These are phyloP conservation scores for Draba incana DNA, from an alignment of 345 rosid genomes.

Conservation along the genomic window DNA sequence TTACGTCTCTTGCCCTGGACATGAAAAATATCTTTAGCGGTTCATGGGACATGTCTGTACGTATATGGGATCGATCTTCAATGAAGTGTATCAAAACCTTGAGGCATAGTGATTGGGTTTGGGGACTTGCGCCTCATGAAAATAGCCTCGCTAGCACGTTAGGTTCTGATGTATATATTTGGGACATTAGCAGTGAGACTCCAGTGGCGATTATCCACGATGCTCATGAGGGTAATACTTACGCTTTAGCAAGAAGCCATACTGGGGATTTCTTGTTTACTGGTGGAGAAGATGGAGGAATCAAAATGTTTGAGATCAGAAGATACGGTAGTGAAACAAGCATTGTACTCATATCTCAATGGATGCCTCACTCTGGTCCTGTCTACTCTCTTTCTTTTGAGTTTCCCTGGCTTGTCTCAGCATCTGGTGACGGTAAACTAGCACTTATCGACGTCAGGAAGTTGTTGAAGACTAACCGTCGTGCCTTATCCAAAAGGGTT, in stretches of 20 bases:
- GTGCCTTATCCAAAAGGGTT: constrained; percentile 42
- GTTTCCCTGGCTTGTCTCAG: constrained; percentile 98
- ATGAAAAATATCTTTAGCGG: constrained; percentile 68
- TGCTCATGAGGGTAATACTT: constrained; percentile 71
- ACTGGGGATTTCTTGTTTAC: constrained; percentile 84
- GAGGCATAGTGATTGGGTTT: constrained; percentile 93
- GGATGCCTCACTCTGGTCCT: constrained; percentile 87
- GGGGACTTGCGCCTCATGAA: constrained; percentile 77
- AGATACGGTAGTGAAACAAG: constrained; percentile 28
- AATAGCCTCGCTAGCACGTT: constrained; percentile 62
- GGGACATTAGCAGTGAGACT: constrained; percentile 64
- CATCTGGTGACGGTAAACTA: constrained; percentile 83
- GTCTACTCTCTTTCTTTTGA: constrained; percentile 83
- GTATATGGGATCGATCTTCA: constrained; percentile 81
- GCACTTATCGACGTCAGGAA: constrained; percentile 80
- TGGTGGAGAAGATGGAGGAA: constrained; percentile 90
- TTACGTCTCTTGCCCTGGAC: constrained; percentile 83
- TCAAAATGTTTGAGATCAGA: constrained; percentile 82
- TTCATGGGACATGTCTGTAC: constrained; percentile 96
- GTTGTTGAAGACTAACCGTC: constrained; percentile 57
- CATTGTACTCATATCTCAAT: constrained; percentile 61
- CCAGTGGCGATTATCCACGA: constrained; percentile 52
- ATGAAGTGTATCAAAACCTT: constrained; percentile 65
- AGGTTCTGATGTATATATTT: constrained; percentile 83
- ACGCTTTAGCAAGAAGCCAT: constrained; percentile 77